A percentile compares a stretch with the other conserved stretches of the same genome.
Evolutionary conservation across 1,284 basidiomycete genomes (phyloP).

Genomic region (Trametes hirsuta): DNA sequence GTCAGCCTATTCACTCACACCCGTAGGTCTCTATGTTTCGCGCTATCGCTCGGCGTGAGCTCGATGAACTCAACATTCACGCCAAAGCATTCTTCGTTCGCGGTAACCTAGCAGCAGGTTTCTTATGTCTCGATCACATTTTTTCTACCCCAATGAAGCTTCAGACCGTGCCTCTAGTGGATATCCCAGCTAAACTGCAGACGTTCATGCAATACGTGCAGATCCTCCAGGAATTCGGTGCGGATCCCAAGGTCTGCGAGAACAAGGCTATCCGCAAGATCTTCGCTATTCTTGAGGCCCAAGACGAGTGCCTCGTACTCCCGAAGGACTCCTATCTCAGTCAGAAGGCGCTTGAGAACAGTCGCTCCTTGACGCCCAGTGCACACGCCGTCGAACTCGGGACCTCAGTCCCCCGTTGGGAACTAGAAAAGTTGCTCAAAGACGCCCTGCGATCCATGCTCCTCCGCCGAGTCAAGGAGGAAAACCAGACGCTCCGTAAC

Average conservation of each 20-base stretch:
- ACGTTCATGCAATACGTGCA: conserved; percentile 42
- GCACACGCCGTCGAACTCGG: conserved; percentile 13
- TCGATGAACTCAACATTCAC: conserved; percentile 32
- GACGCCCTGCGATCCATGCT: conserved; percentile 35
- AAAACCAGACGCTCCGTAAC: conserved; percentile 39
- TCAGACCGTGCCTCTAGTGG: conserved; percentile 21
- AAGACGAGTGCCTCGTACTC: conserved; percentile 35
- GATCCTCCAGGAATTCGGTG: conserved; percentile 37
- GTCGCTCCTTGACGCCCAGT: conserved; percentile 1
- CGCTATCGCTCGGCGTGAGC: conserved; percentile 36
- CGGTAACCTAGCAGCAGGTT: conserved; percentile 37
- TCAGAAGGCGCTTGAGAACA: not conserved
- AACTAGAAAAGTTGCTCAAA: conserved; percentile 25
- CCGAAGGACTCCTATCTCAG: conserved; percentile 29
- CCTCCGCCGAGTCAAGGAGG: conserved; percentile 34
- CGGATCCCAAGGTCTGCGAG: conserved; percentile 32
- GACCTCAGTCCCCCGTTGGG: conserved; percentile 14
- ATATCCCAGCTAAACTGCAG: conserved; percentile 36
- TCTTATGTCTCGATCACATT: conserved; percentile 47
- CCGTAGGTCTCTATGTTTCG: conserved; percentile 44
- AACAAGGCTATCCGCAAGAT: conserved; percentile 35
- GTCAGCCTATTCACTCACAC: not conserved
- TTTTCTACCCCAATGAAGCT: conserved; percentile 35
- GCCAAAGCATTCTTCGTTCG: conserved; percentile 30
- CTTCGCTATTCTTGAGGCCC: conserved; percentile 41